Evolutionary conservation across 2,329 filamentous ascomycete species (phyloP).

Genomic region (Arthrocladium fulminans): DNA sequence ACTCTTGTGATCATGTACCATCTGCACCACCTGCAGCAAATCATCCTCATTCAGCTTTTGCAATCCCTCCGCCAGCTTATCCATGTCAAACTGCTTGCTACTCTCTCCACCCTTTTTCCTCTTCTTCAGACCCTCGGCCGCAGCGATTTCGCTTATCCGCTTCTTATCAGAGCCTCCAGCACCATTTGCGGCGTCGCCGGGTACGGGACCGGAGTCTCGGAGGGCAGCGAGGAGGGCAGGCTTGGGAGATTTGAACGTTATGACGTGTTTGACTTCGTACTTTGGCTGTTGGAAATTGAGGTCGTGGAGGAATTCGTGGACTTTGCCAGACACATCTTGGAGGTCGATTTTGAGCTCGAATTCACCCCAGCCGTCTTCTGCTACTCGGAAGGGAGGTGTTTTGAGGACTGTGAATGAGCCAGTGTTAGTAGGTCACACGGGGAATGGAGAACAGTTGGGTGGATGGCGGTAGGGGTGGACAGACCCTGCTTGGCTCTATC

Average conservation of each 20-base stretch:
- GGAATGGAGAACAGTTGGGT: constrained; percentile 15
- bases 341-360: constrained; percentile 90
- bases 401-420: constrained; percentile 54
- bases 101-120: constrained; percentile 61
- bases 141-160: constrained; percentile 28
- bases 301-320: constrained; percentile 73
- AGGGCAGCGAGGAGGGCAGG: constrained; percentile 59
- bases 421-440: neutral
- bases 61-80: constrained; percentile 89
- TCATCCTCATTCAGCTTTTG: constrained; percentile 89
- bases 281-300: constrained; percentile 75
- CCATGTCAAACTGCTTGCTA: constrained; percentile 68
- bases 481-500: constrained; percentile 71
- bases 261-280: constrained; percentile 73
- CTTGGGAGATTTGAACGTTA: constrained; percentile 89
- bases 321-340: constrained; percentile 70
- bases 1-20: constrained; percentile 95
- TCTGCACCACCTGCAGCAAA: constrained; percentile 85
- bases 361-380: constrained; percentile 96
- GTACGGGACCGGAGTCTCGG: constrained; percentile 76
- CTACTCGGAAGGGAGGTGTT: constrained; percentile 76
- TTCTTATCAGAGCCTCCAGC: constrained; percentile 60
- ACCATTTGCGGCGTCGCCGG: constrained; percentile 54
- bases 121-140: constrained; percentile 51
- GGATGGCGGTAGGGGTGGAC: too few relatives aligned